Conservation (phyloP, 2,329 filamentous ascomycete genomes). For the Exophiala calicioides region DNA sequence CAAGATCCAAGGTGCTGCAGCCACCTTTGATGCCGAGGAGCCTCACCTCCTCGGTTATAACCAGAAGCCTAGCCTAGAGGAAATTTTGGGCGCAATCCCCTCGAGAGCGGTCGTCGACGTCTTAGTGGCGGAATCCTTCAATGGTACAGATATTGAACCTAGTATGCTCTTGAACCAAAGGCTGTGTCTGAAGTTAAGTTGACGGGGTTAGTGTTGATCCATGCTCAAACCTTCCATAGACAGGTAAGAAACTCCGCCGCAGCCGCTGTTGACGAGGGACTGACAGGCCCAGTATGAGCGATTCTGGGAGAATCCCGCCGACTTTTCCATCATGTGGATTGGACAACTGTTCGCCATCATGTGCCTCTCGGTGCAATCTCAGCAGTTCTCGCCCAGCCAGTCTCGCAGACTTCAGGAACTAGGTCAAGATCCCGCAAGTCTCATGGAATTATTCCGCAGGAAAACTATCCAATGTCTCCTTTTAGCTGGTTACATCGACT, state of each 20-base stretch:
- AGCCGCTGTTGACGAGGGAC: conserved; percentile 52
- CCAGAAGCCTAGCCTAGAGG: conserved; percentile 3
- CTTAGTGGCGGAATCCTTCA: conserved; percentile 31
- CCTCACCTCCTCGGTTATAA: conserved; percentile 4
- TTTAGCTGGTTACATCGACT: conserved; percentile 43
- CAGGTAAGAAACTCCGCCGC: conserved; percentile 15
- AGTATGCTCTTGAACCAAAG: conserved; percentile 12
- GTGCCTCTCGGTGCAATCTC: conserved; percentile 22
- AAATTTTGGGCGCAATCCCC: conserved; percentile 14
- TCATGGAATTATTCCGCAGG: conserved; percentile 35
- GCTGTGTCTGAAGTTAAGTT: conserved; percentile 1
- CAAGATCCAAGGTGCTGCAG: neutral
- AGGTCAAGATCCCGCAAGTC: conserved; percentile 16
- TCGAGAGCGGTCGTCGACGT: conserved; percentile 14
- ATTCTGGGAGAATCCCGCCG: conserved; percentile 53
- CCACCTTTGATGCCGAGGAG: neutral
- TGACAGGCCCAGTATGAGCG: conserved; percentile 54
- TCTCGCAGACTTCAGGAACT: conserved; percentile 9
- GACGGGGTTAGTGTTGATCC: conserved; percentile 18
- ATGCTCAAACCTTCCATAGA: conserved; percentile 25
- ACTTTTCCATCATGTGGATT: conserved; percentile 53
- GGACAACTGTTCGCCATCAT: conserved; percentile 57
- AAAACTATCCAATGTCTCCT: conserved; percentile 55
- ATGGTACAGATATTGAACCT: conserved; percentile 17
- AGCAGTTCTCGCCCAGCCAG: conserved; percentile 15